phyloP scores from a whole-genome alignment of 176 grass and related monocot genomes.

The Oryza brachyantha region DNA sequence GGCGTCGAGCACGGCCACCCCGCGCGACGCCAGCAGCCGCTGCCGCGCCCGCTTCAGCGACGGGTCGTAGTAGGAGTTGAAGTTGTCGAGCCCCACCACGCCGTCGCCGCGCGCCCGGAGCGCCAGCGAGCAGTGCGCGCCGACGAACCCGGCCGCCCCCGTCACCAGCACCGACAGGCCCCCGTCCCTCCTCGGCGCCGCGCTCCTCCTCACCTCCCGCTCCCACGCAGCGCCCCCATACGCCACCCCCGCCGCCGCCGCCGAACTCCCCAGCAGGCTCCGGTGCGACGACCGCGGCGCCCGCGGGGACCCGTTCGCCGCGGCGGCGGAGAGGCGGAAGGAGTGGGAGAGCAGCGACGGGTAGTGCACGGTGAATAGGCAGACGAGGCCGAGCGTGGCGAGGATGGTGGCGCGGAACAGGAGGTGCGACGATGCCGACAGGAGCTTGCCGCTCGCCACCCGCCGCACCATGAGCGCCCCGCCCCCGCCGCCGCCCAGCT shows the following conservation, averaged over 20 bases:
- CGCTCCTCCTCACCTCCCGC: constrained; percentile 49
- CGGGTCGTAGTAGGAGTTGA: constrained; percentile 91
- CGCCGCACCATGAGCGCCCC: constrained; percentile 49
- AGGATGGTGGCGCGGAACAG: constrained; percentile 72
- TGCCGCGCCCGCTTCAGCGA: constrained; percentile 82
- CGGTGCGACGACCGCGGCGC: constrained; percentile 46
- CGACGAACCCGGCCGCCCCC: constrained; percentile 79
- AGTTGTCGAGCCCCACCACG: constrained; percentile 92
- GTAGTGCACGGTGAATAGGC: constrained; percentile 78
- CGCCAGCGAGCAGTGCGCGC: constrained; percentile 80
- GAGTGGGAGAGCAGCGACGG: constrained; percentile 66
- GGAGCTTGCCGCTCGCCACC: constrained; percentile 47
- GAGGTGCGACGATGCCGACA: constrained; percentile 54
- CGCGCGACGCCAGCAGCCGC: constrained; percentile 48
- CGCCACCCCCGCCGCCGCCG: background rate
- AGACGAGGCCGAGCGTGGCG: constrained; percentile 63
- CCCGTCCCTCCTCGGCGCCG: constrained; percentile 41
- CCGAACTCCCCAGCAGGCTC: constrained; percentile 55
- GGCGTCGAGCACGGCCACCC: constrained; percentile 57
- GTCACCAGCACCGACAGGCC: constrained; percentile 80
- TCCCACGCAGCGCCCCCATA: constrained; percentile 53
- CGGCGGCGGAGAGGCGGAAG: constrained; percentile 36
- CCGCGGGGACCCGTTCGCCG: background rate
- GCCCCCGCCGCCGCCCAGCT: constrained; percentile 43
- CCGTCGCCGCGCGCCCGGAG: constrained; percentile 73